phyloP scores from a whole-genome alignment of 768 basidiomycete species.

The Daedalea quercina region DNA sequence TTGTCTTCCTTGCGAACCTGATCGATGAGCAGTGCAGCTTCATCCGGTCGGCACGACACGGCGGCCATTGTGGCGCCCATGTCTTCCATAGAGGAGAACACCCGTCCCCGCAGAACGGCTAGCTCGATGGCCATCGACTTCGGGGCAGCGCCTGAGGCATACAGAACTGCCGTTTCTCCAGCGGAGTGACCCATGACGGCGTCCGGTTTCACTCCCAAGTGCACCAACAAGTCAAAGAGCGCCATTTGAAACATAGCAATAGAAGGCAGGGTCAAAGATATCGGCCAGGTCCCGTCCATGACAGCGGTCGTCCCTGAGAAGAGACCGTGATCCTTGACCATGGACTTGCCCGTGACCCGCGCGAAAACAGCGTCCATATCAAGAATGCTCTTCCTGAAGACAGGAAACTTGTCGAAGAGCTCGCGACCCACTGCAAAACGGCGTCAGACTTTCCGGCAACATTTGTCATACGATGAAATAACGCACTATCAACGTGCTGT shows the following conservation, averaged over 20 bases:
- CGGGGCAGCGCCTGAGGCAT: constrained; percentile 35
- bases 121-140: constrained; percentile 37
- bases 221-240: constrained; percentile 31
- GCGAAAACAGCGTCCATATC: constrained; percentile 31
- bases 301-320: constrained; percentile 19
- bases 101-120: constrained; percentile 33
- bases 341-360: constrained; percentile 26
- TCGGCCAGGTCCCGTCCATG: constrained; percentile 20
- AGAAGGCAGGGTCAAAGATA: constrained; percentile 33
- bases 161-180: constrained; percentile 38
- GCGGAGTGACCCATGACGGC: constrained; percentile 40
- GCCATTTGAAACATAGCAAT: constrained; percentile 42
- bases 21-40: constrained; percentile 23
- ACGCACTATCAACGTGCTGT: constrained; percentile 32
- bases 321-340: constrained; percentile 31
- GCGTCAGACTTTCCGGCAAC: not conserved
- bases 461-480: not conserved
- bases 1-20: not conserved
- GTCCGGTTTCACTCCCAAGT: constrained; percentile 31
- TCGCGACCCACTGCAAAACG: constrained; percentile 29
- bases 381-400: constrained; percentile 33
- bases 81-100: constrained; percentile 27
- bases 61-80: constrained; percentile 38
- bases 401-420: constrained; percentile 26
- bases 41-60: constrained; percentile 25